Evolutionary conservation across 176 grass and related monocot species (phyloP), one percentile per base, ranked within the genome.

Genomic region (Oryza punctata): DNA sequence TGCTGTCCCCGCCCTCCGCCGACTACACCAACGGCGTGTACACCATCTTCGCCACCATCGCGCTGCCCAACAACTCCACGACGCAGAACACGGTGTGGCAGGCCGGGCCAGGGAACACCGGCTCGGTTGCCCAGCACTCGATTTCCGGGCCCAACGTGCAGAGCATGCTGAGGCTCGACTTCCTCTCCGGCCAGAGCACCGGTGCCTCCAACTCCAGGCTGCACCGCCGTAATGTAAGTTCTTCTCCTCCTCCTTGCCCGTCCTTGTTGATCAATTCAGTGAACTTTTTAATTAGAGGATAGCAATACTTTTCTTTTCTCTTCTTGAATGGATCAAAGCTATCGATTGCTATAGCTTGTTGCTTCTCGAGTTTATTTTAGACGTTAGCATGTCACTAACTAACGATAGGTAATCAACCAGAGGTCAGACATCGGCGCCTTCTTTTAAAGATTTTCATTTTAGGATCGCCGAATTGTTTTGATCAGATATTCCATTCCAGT

Each of bases 81-180:
- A 24, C 16, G 32, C 88, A 86, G 44, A 82, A 77, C 87, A 89
- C 89, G 35, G 93, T 94, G 81, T 99, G 97, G 97, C 97, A 99
- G 85, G 75, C 76, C 13, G 94, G 93, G 0, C 70, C 46, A 0
- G 1, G 7, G 59, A 86, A 0, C 82, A 14, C 3, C 26, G 88
- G 88, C 0, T 0, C 32, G 3, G 43, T 94, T 8, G 0, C 1
- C 26, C 4, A 0, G 63, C 97, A 99, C 83, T 0, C 16, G 0
- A 7, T 0, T 1, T 7, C 15, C 21, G 78, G 71, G 0, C 15
- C 38, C 0, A 88, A 95, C 44, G 0, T 75, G 25, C 65, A 74
- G 24, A 83, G 87, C 12, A 3, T 1, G 0, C 69, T 0, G 12
- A 81, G 8, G 0, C 70, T 96, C 1, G 72, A 99, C 86, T 94